phyloP scores from a whole-genome alignment of 306 rosid genomes.

The Canavalia ensiformis region DNA sequence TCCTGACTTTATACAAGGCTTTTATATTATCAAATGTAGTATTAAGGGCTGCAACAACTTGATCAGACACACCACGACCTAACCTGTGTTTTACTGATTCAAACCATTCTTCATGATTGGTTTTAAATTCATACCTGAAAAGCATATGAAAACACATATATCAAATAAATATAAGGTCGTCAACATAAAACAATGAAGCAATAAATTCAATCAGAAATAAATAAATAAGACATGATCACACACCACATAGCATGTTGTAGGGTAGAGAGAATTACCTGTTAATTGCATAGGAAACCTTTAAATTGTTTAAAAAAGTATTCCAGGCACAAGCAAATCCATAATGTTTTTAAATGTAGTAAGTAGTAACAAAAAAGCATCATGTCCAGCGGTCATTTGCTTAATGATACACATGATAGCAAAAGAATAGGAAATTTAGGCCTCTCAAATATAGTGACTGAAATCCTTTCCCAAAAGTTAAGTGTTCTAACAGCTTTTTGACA shows the following conservation, averaged over 20 bases:
- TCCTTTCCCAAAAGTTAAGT: background rate
- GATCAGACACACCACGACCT: conserved; percentile 61
- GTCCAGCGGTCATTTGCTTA: background rate
- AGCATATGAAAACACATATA: conserved; percentile 39
- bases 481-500: background rate
- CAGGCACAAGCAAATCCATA: conserved; percentile 18
- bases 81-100: conserved; percentile 75
- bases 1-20: conserved; percentile 75
- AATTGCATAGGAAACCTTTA: conserved; percentile 25
- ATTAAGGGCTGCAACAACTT: conserved; percentile 67
- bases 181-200: conserved; percentile 11
- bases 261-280: background rate
- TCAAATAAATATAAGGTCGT: conserved; percentile 14
- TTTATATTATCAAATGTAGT: conserved; percentile 69
- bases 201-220: conserved; percentile 1
- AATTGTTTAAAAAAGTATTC: conserved; percentile 13
- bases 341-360: background rate
- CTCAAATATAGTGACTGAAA: background rate
- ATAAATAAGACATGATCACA: conserved; percentile 21
- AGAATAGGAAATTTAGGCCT: conserved; percentile 11
- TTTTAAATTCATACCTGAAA: conserved; percentile 88
- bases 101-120: conserved; percentile 90
- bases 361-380: conserved; percentile 17
- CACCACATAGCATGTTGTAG: background rate
- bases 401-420: background rate